A percentile compares a stretch with the other conserved stretches of the same genome.
These are phyloP conservation scores for Conoideocrella luteorostrata DNA, from an alignment of 2,329 filamentous ascomycete species.

Conservation along the genomic window DNA sequence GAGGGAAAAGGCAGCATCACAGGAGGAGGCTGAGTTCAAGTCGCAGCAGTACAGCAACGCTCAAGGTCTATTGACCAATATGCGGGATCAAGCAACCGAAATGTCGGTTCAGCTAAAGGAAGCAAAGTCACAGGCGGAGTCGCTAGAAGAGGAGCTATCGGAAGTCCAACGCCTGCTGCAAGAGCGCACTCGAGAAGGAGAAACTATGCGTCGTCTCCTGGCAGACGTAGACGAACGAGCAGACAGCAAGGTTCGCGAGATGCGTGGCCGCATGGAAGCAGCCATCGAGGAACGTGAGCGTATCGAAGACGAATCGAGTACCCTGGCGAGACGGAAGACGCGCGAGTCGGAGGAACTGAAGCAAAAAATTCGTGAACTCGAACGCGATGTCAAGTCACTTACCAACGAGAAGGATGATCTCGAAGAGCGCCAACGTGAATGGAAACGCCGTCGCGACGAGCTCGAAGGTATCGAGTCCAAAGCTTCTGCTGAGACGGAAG, in stretches of 20 bases:
- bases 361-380: slow-evolving; percentile 70
- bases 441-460: slow-evolving; percentile 67
- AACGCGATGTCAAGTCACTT: slow-evolving; percentile 66
- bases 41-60: slow-evolving; percentile 78
- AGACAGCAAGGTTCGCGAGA: slow-evolving; percentile 77
- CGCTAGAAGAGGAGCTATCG: slow-evolving; percentile 82
- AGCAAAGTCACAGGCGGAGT: slow-evolving; percentile 72
- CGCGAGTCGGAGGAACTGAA: slow-evolving; percentile 85
- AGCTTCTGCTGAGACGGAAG: slow-evolving; percentile 65
- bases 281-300: slow-evolving; percentile 92
- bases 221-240: slow-evolving; percentile 80
- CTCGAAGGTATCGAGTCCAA: slow-evolving; percentile 65
- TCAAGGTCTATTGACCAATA: slow-evolving; percentile 79
- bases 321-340: slow-evolving; percentile 65
- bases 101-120: slow-evolving; percentile 89
- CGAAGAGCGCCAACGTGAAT: slow-evolving; percentile 65
- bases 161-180: slow-evolving; percentile 81
- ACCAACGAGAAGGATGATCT: slow-evolving; percentile 73
- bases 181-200: slow-evolving; percentile 84
- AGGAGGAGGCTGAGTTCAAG: slow-evolving; percentile 80
- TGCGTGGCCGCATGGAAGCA: slow-evolving; percentile 80
- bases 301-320: slow-evolving; percentile 83
- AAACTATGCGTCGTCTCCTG: slow-evolving; percentile 87
- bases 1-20: slow-evolving; percentile 59
- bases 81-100: slow-evolving; percentile 89